These are phyloP conservation scores for Bipolaris victoriae DNA, from an alignment of 2,329 filamentous ascomycete genomes.

Conservation along the genomic window DNA sequence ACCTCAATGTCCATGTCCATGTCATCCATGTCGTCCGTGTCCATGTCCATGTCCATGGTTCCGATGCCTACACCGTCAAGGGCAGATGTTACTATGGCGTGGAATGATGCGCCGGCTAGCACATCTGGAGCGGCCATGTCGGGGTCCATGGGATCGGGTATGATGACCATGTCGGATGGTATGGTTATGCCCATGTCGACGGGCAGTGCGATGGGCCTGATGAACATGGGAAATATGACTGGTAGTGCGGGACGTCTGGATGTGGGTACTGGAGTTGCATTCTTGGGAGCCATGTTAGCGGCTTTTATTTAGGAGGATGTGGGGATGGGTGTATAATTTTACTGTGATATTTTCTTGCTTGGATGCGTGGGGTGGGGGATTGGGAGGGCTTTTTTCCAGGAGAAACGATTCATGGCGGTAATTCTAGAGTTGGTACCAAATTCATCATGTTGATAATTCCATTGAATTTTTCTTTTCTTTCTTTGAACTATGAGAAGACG, in stretches of 20 bases:
- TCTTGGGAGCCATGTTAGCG: background rate
- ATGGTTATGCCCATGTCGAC: background rate
- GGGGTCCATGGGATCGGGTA: too few species aligned
- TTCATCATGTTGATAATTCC: background rate
- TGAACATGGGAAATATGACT: background rate
- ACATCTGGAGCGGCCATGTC: too few species aligned
- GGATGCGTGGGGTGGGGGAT: too few species aligned
- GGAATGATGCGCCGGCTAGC: too few species aligned
- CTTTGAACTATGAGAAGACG: too few species aligned
- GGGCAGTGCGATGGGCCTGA: background rate
- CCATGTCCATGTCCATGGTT: background rate
- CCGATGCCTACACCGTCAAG: background rate
- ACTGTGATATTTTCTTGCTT: too few species aligned
- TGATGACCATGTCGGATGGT: background rate
- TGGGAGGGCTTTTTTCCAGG: background rate
- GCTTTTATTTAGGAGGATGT: background rate
- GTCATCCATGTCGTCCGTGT: too few species aligned
- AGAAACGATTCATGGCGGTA: background rate
- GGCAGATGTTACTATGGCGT: too few species aligned
- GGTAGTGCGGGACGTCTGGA: background rate
- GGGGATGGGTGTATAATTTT: background rate
- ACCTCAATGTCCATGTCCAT: too few species aligned
- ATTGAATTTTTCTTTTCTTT: background rate
- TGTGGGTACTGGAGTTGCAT: background rate
- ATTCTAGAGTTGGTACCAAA: background rate